These are phyloP conservation scores for Stephanodiscus triporus DNA, from an alignment of 108 stramenopile species.

Conservation along the genomic window DNA sequence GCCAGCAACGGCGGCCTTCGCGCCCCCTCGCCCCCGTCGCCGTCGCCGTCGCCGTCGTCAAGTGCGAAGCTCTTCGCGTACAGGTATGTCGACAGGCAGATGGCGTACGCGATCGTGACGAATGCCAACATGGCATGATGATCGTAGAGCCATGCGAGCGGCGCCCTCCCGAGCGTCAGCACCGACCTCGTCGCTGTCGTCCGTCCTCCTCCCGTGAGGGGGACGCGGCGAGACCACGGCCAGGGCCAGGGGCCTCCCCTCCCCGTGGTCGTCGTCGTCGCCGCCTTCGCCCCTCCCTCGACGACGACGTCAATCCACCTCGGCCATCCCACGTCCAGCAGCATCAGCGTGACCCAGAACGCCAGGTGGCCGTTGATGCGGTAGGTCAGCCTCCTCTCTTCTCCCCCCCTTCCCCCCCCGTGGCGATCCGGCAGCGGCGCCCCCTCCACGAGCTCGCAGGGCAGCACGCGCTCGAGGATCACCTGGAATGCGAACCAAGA, in stretches of 20 bases:
- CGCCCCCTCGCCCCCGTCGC: background rate
- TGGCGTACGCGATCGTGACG: slow-evolving; percentile 60
- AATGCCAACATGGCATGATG: slow-evolving; percentile 74
- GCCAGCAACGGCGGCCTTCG: slow-evolving; percentile 67
- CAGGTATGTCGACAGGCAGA: slow-evolving; percentile 68
- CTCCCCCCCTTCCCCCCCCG: too few relatives aligned
- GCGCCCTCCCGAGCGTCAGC: slow-evolving; percentile 54
- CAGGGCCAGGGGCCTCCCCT: too few relatives aligned
- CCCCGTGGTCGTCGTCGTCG: too few relatives aligned
- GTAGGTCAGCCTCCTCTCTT: slow-evolving; percentile 64
- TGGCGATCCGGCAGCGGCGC: slow-evolving; percentile 41
- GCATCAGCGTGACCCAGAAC: slow-evolving; percentile 88
- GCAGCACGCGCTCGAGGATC: slow-evolving; percentile 70
- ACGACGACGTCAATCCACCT: slow-evolving; percentile 36
- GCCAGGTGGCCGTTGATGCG: slow-evolving; percentile 94
- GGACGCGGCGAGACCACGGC: too few relatives aligned
- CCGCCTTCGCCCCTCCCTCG: too few relatives aligned
- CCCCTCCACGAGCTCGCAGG: slow-evolving; percentile 83
- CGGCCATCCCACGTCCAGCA: slow-evolving; percentile 57
- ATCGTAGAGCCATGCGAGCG: slow-evolving; percentile 80
- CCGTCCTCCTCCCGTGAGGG: background rate
- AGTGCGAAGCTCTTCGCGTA: slow-evolving; percentile 70
- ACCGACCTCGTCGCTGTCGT: slow-evolving; percentile 26
- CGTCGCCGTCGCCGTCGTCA: too few relatives aligned
- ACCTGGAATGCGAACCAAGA: slow-evolving; percentile 90